phyloP scores from a whole-genome alignment of 1,284 basidiomycete genomes.

The Microbotryomycetes sp. region DNA sequence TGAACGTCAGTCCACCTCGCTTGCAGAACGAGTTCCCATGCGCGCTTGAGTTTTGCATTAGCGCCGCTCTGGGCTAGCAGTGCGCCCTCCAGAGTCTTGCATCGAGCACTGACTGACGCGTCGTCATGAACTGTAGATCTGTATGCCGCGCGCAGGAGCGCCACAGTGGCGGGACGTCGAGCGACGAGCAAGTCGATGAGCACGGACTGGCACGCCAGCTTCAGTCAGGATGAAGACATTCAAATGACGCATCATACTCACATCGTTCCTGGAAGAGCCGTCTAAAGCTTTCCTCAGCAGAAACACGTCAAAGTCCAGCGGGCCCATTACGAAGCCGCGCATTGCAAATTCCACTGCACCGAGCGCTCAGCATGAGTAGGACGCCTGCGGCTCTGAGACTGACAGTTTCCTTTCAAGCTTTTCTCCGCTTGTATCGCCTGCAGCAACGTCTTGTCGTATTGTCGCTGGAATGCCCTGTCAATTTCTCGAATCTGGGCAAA shows the following conservation, averaged over 20 bases:
- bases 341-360: slow-evolving; percentile 20
- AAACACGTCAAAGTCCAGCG: slow-evolving; percentile 22
- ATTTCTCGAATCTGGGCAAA: slow-evolving; percentile 18
- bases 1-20: slow-evolving; percentile 21
- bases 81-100: slow-evolving; percentile 23
- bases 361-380: neutral
- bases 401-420: slow-evolving; percentile 19
- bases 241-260: neutral
- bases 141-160: slow-evolving; percentile 22
- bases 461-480: slow-evolving; percentile 7
- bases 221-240: neutral
- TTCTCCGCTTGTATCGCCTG: slow-evolving; percentile 10
- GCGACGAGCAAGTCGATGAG: slow-evolving; percentile 23
- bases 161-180: slow-evolving; percentile 16
- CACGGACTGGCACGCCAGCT: slow-evolving; percentile 6
- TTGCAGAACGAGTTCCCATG: slow-evolving; percentile 23
- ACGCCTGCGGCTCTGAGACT: neutral
- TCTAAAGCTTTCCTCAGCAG: slow-evolving; percentile 21
- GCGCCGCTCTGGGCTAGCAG: slow-evolving; percentile 12
- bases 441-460: slow-evolving; percentile 14
- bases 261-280: slow-evolving; percentile 13
- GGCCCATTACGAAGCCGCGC: slow-evolving; percentile 18
- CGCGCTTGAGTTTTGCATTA: slow-evolving; percentile 19
- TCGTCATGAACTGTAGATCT: neutral
- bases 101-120: neutral